Evolutionary conservation across 345 rosid genomes (phyloP), one percentile per base, ranked within the genome.

Genomic region (Populus pruinosa): DNA sequence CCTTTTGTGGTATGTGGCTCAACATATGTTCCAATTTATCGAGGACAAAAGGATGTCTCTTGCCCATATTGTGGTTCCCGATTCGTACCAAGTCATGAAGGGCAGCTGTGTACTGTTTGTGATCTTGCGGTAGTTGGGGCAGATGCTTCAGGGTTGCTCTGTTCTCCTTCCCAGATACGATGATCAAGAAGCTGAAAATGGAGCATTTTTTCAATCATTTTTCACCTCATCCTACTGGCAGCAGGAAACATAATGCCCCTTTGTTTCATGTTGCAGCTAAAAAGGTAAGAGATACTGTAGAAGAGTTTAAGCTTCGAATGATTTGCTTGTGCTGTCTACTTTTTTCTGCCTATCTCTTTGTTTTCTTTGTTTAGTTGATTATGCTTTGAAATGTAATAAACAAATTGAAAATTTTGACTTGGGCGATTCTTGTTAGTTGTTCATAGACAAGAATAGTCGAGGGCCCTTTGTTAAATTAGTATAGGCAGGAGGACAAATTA

Each of bases 1-100:
- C 99, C 98, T 0, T 95, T 93, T 81, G 97, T 91, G 76, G 82
- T 84, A n/a, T 95, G 99, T 69, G 99, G 93, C 5, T 87, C 99
- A 16, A 95, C 99, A 1, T 90, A 93, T 53, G 96, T 91, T 8
- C 99, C 99, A 0, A 95, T 95, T 67, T 95, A 95, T 83, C 90
- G 87, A 67, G 99, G 99, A 67, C 96, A 95, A 84, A 95, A 90
- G 87, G 89, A 93, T 41, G 87, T 87, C 5, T 85, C 93, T 0
- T 95, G 99, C 87, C 94, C 99, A 1, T 96, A 90, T 81, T 96
- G 99, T 76, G 88, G 87, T 25, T 86, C 97, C 7, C 82, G 96
- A 35, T 96, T 93, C 56, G 94, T 96, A 36, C 97, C 93, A 31
- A 59, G 76, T 81, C 88, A 89, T 76, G 94, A 90, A 83, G 98